Evolutionary conservation across 1,284 basidiomycete species (phyloP).

Genomic region (Sanghuangporus weigelae): DNA sequence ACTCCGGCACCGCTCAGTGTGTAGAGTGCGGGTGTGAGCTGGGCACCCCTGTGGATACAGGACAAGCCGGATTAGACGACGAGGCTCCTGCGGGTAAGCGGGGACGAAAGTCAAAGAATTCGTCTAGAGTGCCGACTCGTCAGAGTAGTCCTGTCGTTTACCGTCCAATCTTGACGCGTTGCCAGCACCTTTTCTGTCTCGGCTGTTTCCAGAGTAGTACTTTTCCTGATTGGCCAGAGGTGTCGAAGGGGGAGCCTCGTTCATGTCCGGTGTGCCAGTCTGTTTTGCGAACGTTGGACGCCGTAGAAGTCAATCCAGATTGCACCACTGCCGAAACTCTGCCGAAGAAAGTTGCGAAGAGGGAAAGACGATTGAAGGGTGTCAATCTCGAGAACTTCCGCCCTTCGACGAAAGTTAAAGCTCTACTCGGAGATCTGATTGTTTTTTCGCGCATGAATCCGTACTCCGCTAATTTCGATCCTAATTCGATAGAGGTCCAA

Average conservation of each 20-base stretch:
- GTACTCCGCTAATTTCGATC: slow-evolving; percentile 81
- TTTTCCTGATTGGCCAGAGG: slow-evolving; percentile 77
- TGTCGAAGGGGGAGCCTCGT: slow-evolving; percentile 48
- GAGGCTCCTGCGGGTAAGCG: slow-evolving; percentile 54
- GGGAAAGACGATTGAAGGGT: slow-evolving; percentile 66
- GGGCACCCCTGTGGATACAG: slow-evolving; percentile 43
- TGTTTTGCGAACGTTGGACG: slow-evolving; percentile 58
- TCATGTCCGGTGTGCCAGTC: slow-evolving; percentile 74
- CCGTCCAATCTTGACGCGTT: slow-evolving; percentile 77
- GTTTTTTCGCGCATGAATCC: slow-evolving; percentile 76
- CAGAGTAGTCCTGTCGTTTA: slow-evolving; percentile 58
- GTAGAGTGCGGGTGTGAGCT: slow-evolving; percentile 83
- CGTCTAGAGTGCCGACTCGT: slow-evolving; percentile 55
- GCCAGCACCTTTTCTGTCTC: slow-evolving; percentile 89
- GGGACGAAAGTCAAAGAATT: slow-evolving; percentile 53
- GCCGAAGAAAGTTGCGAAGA: slow-evolving; percentile 55
- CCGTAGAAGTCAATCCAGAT: slow-evolving; percentile 69
- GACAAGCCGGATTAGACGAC: slow-evolving; percentile 41
- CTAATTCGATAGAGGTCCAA: slow-evolving; percentile 60
- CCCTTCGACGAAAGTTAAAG: slow-evolving; percentile 83
- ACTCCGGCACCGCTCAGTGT: slow-evolving; percentile 84
- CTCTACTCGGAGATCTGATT: slow-evolving; percentile 70
- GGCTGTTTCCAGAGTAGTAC: slow-evolving; percentile 74
- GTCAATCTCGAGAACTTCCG: slow-evolving; percentile 52
- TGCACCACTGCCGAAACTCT: slow-evolving; percentile 34